Evolutionary conservation across 805 yeast species (phyloP), one percentile per base, ranked within the genome.

Genomic region (Metschnikowia drakensbergensis): DNA sequence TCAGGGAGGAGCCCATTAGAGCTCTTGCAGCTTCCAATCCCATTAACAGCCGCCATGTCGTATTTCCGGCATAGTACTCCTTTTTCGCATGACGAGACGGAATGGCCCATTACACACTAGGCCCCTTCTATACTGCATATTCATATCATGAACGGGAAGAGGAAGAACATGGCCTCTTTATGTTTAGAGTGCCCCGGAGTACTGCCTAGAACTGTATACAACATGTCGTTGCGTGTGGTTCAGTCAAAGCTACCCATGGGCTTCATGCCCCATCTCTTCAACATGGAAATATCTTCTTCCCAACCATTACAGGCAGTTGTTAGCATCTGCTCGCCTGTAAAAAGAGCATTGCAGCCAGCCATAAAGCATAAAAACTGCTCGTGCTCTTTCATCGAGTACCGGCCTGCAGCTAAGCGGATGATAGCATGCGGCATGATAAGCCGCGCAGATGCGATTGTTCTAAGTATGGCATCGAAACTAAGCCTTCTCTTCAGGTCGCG

Each of bases 231-330:
- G 37, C 26, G 22, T 35, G 7, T 23, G 13, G 25, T 7, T 35
- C 13, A 22, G 35, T 39, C 45, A 50, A 75, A 77, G 51, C 78
- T 70, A 58, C 74, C 67, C 83, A 80, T 77, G 40, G 83, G 83
- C 54, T 64, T 66, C 57, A 82, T 55, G 0, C 94, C 94, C 91
- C 91, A 86, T 57, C 76, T 80, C 5, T 66, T 61, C 29, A 86
- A 67, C 88, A 86, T 80, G 6, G 65, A 75, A 49, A 76, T 84
- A 61, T 86, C 94, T 58, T 85, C 91, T 40, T 86, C 88, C 91
- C 92, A 86, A 5, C 89, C 90, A 55, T 80, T 83, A 62, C 92
- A 86, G 81, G 82, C 80, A 3, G 94, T 87, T 2, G 94, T 86
- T 48, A 86, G 68, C 92, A 86, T 86, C 55, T 77, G 80, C 63